phyloP scores from a whole-genome alignment of 495 filamentous ascomycete species.

The Penicillium chermesinum region DNA sequence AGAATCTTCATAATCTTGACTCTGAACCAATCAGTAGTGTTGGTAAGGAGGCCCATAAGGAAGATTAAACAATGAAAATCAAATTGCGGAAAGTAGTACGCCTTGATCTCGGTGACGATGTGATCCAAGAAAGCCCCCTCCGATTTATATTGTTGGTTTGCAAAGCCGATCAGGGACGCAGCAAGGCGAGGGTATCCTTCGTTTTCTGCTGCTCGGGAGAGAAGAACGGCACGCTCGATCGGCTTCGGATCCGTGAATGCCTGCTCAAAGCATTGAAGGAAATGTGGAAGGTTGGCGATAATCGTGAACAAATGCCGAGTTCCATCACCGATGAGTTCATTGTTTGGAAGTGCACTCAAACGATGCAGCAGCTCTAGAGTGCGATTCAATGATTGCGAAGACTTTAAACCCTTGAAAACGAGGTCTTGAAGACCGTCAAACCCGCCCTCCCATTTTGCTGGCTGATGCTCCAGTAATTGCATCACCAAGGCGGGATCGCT shows the following conservation, averaged over 20 bases:
- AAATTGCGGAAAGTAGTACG: conserved; percentile 73
- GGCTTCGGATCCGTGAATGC: conserved; percentile 49
- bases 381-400: conserved; percentile 69
- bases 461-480: conserved; percentile 68
- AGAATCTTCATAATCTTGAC: conserved; percentile 87
- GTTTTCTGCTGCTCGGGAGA: conserved; percentile 67
- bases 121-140: conserved; percentile 73
- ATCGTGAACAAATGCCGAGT: conserved; percentile 77
- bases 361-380: conserved; percentile 74
- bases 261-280: conserved; percentile 74
- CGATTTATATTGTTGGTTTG: conserved; percentile 60
- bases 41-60: conserved; percentile 87
- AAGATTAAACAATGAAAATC: conserved; percentile 84
- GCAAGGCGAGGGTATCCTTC: conserved; percentile 48
- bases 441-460: conserved; percentile 79
- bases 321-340: conserved; percentile 73
- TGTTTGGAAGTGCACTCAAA: conserved; percentile 73
- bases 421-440: conserved; percentile 85
- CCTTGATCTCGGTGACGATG: conserved; percentile 68
- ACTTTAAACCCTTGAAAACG: conserved; percentile 86
- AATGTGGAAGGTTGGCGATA: conserved; percentile 84
- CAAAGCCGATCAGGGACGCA: conserved; percentile 61
- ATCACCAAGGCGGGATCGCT: conserved; percentile 60
- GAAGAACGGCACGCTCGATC: conserved; percentile 56
- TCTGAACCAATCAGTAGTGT: conserved; percentile 82